Percentiles rank a stretch among this genome's conserved stretches.
These are phyloP conservation scores for Papiliotrema terrestris DNA, from an alignment of 1,284 basidiomycete genomes.

Conservation along the genomic window DNA sequence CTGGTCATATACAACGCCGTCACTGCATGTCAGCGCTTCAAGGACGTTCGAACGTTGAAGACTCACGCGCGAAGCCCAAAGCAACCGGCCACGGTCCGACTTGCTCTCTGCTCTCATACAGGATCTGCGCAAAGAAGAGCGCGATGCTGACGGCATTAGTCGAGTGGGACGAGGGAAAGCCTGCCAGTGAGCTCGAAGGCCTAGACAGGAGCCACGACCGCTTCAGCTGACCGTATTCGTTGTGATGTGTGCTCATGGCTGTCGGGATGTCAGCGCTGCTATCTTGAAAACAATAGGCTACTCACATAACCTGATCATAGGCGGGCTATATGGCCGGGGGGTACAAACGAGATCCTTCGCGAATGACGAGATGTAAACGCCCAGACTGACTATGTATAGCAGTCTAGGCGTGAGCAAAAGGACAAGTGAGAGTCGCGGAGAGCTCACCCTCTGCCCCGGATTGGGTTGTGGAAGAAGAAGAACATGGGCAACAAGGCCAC, in stretches of 20 bases:
- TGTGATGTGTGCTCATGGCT: slow-evolving; percentile 79
- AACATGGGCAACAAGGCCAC: slow-evolving; percentile 80
- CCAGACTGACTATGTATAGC: slow-evolving; percentile 68
- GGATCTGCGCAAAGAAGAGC: slow-evolving; percentile 57
- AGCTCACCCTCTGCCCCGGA: slow-evolving; percentile 64
- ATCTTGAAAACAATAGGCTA: neutral
- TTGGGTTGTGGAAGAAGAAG: slow-evolving; percentile 78
- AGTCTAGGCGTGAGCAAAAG: slow-evolving; percentile 52
- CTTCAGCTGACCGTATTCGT: slow-evolving; percentile 43
- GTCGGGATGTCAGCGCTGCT: neutral
- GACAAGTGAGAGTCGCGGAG: neutral
- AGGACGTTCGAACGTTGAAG: neutral
- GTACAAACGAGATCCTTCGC: slow-evolving; percentile 87
- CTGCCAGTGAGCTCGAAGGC: slow-evolving; percentile 50
- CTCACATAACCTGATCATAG: slow-evolving; percentile 69
- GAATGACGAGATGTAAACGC: slow-evolving; percentile 79
- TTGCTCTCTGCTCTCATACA: slow-evolving; percentile 21
- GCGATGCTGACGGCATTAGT: slow-evolving; percentile 88
- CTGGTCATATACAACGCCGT: slow-evolving; percentile 66
- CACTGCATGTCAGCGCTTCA: slow-evolving; percentile 23
- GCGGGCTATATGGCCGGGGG: slow-evolving; percentile 85
- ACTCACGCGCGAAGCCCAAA: slow-evolving; percentile 28
- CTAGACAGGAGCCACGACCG: neutral
- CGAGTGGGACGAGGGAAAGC: slow-evolving; percentile 94
- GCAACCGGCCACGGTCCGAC: slow-evolving; percentile 14